Evolutionary conservation across 2,329 filamentous ascomycete species (phyloP), one percentile per base, ranked within the genome.

Genomic region (Epichloe coenophiala): DNA sequence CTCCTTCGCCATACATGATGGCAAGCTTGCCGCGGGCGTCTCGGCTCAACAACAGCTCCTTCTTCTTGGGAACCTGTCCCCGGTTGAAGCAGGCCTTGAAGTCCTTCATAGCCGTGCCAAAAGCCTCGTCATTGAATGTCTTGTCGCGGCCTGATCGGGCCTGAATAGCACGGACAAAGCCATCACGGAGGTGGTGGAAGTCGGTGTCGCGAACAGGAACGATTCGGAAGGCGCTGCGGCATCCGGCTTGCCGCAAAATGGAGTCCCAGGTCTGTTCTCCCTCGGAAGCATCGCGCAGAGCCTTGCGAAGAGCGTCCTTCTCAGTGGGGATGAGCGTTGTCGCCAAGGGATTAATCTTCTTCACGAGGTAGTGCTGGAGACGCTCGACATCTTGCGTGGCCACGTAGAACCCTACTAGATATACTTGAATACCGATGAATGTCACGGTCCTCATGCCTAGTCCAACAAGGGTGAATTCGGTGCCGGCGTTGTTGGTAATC

Each of bases 131-230:
- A 23, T 78, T 74, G 63, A 80, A 74, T 1, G 68, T 67, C 36
- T 70, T 68, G 40, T 76, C 72, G 21, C 74, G 72, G 55, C 82
- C 75, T 2, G 84, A 83, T 36, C 85, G 80, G 8, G 79, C 83
- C 49, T 86, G 86, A 56, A 98, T 84, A 21, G 87, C 86, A 5
- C 89, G 80, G 53, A 96, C 87, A 71, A 90, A 94, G 1, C 87
- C 93, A 63, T 98, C 93, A 40, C 91, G 80, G 55, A 98, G 68
- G 65, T 98, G 93, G 57, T 84, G 81, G 67, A 96, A 97, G 67
- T 97, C 90, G 17, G 93, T 98, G 66, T 94, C 89, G 38, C 88
- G 77, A n/a, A 88, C 89, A 0, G 93, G 93, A 3, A 91, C 82
- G 55, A 98, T 84, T 44, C 91, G 79, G 69, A 95, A 82, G 0